Conservation (phyloP, 129 eudicot genomes). For the Artemisia annua region DNA sequence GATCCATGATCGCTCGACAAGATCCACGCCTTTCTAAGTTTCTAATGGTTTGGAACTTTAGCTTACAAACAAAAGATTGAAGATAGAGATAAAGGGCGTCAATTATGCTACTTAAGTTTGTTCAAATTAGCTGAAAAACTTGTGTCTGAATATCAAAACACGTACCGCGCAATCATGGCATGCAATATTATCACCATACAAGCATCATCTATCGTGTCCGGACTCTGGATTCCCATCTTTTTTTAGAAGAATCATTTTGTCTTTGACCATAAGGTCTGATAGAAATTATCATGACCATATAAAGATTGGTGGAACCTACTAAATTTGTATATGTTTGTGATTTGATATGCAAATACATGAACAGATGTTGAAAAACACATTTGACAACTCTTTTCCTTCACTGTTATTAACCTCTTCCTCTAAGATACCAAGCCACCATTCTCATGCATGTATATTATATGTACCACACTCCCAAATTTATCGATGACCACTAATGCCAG, state of each 20-base stretch:
- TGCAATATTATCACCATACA: neutral
- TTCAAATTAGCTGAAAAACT: neutral
- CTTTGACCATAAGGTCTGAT: constrained; percentile 6
- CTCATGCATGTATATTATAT: constrained; percentile 4
- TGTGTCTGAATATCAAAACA: neutral
- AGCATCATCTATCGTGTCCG: neutral
- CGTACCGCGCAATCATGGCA: neutral
- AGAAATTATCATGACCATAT: constrained; percentile 13
- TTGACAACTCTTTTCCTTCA: neutral
- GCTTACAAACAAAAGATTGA: neutral
- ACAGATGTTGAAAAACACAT: neutral
- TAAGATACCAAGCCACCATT: constrained; percentile 6
- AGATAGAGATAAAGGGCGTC: neutral
- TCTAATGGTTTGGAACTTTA: neutral
- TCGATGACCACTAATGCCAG: neutral
- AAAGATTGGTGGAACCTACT: constrained; percentile 18
- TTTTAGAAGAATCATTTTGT: neutral
- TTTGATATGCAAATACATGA: constrained; percentile 1
- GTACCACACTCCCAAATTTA: constrained; percentile 10
- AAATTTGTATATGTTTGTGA: constrained; percentile 5
- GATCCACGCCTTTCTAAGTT: neutral
- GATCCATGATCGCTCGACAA: neutral
- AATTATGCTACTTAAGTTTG: neutral
- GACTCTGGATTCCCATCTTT: neutral
- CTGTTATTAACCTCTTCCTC: constrained; percentile 3